These are phyloP conservation scores for Crithidia mellificae DNA, from an alignment of 208 protist genomes.

Conservation along the genomic window DNA sequence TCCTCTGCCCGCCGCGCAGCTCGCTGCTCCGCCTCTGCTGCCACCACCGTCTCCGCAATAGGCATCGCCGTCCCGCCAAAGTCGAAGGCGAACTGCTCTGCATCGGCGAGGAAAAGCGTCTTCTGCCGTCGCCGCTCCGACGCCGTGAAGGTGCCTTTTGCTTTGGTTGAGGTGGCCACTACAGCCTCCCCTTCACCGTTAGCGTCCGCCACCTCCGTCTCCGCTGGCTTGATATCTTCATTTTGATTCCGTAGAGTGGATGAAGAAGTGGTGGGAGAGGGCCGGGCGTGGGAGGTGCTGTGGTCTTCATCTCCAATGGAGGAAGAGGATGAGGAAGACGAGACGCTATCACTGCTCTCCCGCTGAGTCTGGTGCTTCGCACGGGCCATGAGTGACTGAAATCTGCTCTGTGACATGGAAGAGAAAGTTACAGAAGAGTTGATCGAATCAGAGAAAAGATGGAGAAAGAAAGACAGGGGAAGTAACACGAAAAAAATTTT, in stretches of 20 bases:
- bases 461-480: too few relatives aligned
- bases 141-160: constrained; percentile 3
- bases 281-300: not conserved
- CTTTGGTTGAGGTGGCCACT: not conserved
- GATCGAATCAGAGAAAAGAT: not conserved
- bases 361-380: not conserved
- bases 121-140: constrained; percentile 34
- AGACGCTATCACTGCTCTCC: not conserved
- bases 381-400: not conserved
- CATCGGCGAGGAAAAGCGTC: constrained; percentile 71
- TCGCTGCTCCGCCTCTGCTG: constrained; percentile 18
- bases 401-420: too few relatives aligned
- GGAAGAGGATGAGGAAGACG: not conserved
- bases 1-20: constrained; percentile 13
- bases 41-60: constrained; percentile 17
- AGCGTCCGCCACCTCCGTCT: too few relatives aligned
- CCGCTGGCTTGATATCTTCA: too few relatives aligned
- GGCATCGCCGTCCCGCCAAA: constrained; percentile 51
- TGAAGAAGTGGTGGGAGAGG: not conserved
- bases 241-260: too few relatives aligned
- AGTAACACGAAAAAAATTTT: too few relatives aligned
- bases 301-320: not conserved
- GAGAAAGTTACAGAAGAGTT: not conserved
- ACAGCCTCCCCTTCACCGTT: not conserved
- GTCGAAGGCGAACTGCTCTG: constrained; percentile 81